Base-by-base conservation (phyloP, 441 rosid genomes). In the Kokia cookei region DNA sequence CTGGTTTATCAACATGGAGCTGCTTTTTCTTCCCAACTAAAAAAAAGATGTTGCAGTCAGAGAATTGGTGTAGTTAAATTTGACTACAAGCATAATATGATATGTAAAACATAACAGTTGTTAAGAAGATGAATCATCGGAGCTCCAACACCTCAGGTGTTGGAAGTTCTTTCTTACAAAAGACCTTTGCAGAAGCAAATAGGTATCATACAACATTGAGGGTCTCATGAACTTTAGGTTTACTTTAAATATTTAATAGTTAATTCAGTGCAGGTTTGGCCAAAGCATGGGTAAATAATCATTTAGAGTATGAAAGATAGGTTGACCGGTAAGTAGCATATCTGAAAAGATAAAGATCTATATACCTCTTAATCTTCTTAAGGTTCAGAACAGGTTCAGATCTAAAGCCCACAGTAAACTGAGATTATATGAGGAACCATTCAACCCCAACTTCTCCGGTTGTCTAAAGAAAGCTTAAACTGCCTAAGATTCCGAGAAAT, bases 11-110 rank as follows among this genome's bases (percentile, higher is more conserved):
- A 5, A 90, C 82, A 68, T 77, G 88, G 32, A 91, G 91, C 79
- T 95, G 96, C 76, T 95, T 95, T 78, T 90, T 94, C 89, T 89
- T 95, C 62, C 86, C 90, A 74, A 87, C 98, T 93, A 87, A 13
- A 59, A 58, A 24, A 24, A 5, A 26, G 11, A 32, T 32, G 37
- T 48, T 48, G 9, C 24, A 60, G 37, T 24, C 24, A 3, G 50
- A 72, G 66, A 42, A 71, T 51, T 32, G 22, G 22, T 19, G 29
- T 42, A 24, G 13, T 22, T 47, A 15, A 13, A 47, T 42, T 22
- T 4, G 27, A 64, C 19, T 10, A 64, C 9, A 2, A 42, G 69
- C 29, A 40, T 40, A 42, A 19, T 12, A 64, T 10, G 27, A 62
- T 42, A 42, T 10, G 9, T 43, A 24, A 5, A 65, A 12, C 17